A percentile compares a stretch with the other conserved stretches of the same genome.
These are phyloP conservation scores for Rhododendron griersonianum DNA, from an alignment of 148 eudicot genomes.

Conservation along the genomic window DNA sequence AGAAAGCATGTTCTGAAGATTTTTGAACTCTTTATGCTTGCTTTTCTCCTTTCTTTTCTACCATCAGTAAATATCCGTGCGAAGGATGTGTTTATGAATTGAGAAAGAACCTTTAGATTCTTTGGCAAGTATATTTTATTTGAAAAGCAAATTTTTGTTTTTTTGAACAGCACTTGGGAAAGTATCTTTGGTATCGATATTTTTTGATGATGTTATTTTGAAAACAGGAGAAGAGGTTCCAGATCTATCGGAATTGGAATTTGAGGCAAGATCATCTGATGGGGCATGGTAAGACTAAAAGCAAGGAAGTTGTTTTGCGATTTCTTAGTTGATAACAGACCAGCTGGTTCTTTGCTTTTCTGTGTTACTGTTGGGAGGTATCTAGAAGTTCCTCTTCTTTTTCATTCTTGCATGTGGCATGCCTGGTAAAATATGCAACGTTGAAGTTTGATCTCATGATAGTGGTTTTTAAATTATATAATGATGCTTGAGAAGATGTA, in stretches of 20 bases:
- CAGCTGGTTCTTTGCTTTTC: background rate
- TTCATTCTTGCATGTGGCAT: background rate
- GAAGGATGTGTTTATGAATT: background rate
- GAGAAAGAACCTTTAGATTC: background rate
- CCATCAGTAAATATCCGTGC: background rate
- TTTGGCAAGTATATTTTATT: background rate
- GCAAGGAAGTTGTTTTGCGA: background rate
- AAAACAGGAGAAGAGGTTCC: constrained; percentile 43
- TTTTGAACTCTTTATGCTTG: background rate
- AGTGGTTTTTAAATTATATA: background rate
- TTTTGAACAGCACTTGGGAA: background rate
- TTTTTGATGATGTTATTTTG: constrained; percentile 9
- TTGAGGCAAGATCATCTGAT: constrained; percentile 80
- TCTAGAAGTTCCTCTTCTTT: background rate
- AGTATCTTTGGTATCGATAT: background rate
- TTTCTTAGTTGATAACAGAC: background rate
- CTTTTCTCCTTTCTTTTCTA: background rate
- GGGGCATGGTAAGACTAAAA: constrained; percentile 69
- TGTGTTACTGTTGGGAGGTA: background rate
- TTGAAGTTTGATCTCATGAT: background rate
- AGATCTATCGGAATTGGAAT: constrained; percentile 56
- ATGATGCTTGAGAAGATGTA: background rate
- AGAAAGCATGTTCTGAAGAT: background rate
- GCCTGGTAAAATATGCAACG: background rate
- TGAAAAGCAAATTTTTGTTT: background rate